Percentiles rank a stretch among this genome's conserved stretches.
These are phyloP conservation scores for Lodderomyces elongisporus DNA, from an alignment of 1,139 yeast species.

Conservation along the genomic window DNA sequence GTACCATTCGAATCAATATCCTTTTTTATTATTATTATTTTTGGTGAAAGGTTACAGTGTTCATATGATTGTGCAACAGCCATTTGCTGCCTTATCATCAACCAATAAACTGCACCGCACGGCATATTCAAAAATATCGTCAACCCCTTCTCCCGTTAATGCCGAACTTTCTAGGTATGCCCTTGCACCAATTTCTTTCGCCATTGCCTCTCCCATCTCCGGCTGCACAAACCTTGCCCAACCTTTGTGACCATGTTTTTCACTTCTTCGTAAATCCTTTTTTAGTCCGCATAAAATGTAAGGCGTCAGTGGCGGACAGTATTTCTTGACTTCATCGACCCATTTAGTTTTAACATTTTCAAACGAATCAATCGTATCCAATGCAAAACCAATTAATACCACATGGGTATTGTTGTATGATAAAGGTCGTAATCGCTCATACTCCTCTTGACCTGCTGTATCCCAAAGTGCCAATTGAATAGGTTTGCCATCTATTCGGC, in stretches of 20 bases:
- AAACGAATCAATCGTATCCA: constrained; percentile 65
- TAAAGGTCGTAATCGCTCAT: constrained; percentile 73
- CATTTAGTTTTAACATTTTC: constrained; percentile 66
- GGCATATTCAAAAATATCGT: constrained; percentile 73
- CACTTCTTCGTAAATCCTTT: constrained; percentile 49
- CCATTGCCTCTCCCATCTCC: constrained; percentile 55
- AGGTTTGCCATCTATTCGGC: constrained; percentile 87
- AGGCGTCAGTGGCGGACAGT: constrained; percentile 60
- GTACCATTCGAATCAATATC: constrained; percentile 4
- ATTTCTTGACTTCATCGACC: constrained; percentile 64
- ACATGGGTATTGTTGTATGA: constrained; percentile 77
- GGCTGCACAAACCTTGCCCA: constrained; percentile 42
- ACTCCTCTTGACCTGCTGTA: constrained; percentile 95
- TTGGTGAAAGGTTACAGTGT: too few species aligned
- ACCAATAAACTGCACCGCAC: constrained; percentile 59
- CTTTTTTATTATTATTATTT: too few species aligned
- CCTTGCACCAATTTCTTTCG: constrained; percentile 64
- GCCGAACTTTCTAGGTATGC: constrained; percentile 71
- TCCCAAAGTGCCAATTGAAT: constrained; percentile 92
- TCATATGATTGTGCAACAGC: constrained; percentile 36
- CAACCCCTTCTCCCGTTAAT: constrained; percentile 76
- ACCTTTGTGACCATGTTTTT: constrained; percentile 15
- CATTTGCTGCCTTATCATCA: constrained; percentile 18
- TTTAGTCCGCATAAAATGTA: constrained; percentile 64
- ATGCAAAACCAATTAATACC: constrained; percentile 65